Evolutionary conservation across 2,329 filamentous ascomycete species (phyloP).

Genomic region (Sporothrix brasiliensis): DNA sequence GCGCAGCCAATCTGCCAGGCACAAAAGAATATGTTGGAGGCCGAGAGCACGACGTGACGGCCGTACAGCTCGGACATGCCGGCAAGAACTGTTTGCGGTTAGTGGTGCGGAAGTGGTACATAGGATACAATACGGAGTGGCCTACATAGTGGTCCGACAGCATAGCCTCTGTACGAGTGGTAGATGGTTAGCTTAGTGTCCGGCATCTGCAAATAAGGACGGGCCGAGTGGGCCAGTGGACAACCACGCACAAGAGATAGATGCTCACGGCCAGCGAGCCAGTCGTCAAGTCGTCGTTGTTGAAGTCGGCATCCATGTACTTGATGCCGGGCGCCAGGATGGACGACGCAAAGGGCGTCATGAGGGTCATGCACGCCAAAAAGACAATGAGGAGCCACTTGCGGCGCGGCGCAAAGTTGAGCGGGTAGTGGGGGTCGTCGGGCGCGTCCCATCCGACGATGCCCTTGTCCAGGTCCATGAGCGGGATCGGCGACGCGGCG

Average conservation of each 20-base stretch:
- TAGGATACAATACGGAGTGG: constrained; percentile 33
- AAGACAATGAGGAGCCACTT: constrained; percentile 63
- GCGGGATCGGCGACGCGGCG: constrained; percentile 44
- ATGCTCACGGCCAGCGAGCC: constrained; percentile 62
- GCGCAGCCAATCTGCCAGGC: constrained; percentile 69
- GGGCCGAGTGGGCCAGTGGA: not conserved
- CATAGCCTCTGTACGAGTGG: constrained; percentile 52
- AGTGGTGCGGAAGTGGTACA: constrained; percentile 45
- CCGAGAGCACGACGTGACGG: constrained; percentile 69
- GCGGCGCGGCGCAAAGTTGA: constrained; percentile 58
- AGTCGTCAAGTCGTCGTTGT: constrained; percentile 47
- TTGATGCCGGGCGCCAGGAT: constrained; percentile 58
- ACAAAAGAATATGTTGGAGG: constrained; percentile 66
- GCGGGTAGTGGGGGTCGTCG: constrained; percentile 60
- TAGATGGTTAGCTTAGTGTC: not conserved
- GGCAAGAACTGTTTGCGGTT: constrained; percentile 44
- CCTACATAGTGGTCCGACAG: constrained; percentile 60
- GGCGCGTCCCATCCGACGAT: constrained; percentile 64
- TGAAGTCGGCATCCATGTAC: constrained; percentile 51
- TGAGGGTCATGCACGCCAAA: constrained; percentile 63
- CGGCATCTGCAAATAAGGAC: not conserved
- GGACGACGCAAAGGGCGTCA: constrained; percentile 67
- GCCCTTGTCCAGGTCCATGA: constrained; percentile 55
- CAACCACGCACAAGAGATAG: constrained; percentile 53
- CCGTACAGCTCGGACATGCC: constrained; percentile 37